Conservation (phyloP, 352 stramenopile species). For the Elongisporangium prolatum region DNA sequence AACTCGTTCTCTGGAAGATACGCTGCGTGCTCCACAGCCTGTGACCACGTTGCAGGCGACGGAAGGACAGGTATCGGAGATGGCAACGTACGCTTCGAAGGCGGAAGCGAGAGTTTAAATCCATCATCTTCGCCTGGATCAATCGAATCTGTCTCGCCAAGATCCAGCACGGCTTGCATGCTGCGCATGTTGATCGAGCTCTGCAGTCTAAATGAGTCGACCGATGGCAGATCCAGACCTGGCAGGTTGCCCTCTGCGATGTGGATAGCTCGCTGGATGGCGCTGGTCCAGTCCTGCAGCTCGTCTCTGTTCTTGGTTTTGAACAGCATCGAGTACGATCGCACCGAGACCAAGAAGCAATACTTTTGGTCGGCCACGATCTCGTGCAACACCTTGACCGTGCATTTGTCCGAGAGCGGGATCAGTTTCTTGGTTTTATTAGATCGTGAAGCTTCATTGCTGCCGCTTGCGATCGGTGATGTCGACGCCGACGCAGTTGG, state of each 20-base stretch:
- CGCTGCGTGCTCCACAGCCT: background rate
- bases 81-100: background rate
- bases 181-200: constrained; percentile 46
- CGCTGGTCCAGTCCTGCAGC: constrained; percentile 45
- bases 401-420: constrained; percentile 35
- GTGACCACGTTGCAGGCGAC: background rate
- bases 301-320: constrained; percentile 49
- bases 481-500: constrained; percentile 15
- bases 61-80: background rate
- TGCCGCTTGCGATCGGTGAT: constrained; percentile 5
- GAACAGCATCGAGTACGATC: constrained; percentile 59
- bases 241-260: constrained; percentile 59
- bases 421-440: constrained; percentile 36
- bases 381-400: constrained; percentile 62
- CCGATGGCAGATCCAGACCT: constrained; percentile 27
- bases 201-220: constrained; percentile 47
- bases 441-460: background rate
- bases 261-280: constrained; percentile 64
- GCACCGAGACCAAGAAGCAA: constrained; percentile 66
- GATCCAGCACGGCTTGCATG: background rate
- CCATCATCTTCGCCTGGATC: background rate
- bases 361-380: constrained; percentile 51
- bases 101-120: background rate
- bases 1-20: constrained; percentile 44
- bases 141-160: background rate